These are phyloP conservation scores for Achaetomium macrosporum DNA, from an alignment of 2,329 filamentous ascomycete species.

Conservation along the genomic window DNA sequence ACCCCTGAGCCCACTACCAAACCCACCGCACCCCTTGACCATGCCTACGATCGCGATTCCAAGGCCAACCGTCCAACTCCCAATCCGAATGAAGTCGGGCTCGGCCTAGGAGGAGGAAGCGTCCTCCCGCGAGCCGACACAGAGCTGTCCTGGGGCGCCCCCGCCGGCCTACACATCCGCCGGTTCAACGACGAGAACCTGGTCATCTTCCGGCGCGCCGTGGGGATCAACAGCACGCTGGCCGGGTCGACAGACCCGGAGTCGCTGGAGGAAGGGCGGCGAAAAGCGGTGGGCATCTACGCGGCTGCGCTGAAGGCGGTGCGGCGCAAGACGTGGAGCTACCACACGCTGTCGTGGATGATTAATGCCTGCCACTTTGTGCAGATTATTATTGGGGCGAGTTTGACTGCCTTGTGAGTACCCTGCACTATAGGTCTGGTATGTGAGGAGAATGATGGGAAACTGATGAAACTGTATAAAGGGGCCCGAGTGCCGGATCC, in stretches of 20 bases:
- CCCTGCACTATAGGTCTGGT: not conserved
- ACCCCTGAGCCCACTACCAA: not conserved
- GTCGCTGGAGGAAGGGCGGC: slow-evolving; percentile 32
- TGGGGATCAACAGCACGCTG: slow-evolving; percentile 37
- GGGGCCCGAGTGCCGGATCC: slow-evolving; percentile 39
- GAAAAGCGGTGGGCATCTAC: slow-evolving; percentile 38
- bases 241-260: slow-evolving; percentile 19
- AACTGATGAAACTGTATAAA: too few relatives aligned
- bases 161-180: slow-evolving; percentile 33
- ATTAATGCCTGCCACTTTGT: slow-evolving; percentile 39
- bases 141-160: slow-evolving; percentile 32
- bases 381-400: slow-evolving; percentile 44
- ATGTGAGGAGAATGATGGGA: not conserved
- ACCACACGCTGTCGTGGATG: slow-evolving; percentile 31
- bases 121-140: slow-evolving; percentile 25
- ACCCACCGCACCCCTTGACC: not conserved
- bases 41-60: not conserved
- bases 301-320: slow-evolving; percentile 32
- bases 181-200: slow-evolving; percentile 35
- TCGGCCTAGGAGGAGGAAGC: not conserved
- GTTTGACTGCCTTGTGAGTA: slow-evolving; percentile 37
- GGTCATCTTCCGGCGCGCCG: slow-evolving; percentile 37
- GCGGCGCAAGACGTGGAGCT: slow-evolving; percentile 29
- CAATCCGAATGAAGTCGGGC: not conserved
- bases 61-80: not conserved